phyloP scores from a whole-genome alignment of 2,329 filamentous ascomycete species.

The Pyricularia grisea region DNA sequence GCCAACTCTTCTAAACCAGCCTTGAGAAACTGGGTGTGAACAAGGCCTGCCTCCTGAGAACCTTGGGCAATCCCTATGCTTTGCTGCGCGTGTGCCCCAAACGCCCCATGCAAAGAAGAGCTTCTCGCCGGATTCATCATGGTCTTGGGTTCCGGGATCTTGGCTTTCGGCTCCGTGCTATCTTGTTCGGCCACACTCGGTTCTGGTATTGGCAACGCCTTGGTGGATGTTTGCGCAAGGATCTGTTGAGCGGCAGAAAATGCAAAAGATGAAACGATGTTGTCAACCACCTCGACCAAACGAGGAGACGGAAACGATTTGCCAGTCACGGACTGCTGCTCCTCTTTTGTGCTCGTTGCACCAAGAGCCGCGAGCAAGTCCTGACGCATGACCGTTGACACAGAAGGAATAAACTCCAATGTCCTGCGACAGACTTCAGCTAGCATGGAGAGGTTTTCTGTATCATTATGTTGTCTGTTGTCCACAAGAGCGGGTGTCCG shows the following conservation, averaged over 20 bases:
- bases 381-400: slow-evolving; percentile 68
- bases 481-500: slow-evolving; percentile 26
- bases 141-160: slow-evolving; percentile 59
- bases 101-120: slow-evolving; percentile 46
- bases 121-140: slow-evolving; percentile 60
- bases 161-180: slow-evolving; percentile 48
- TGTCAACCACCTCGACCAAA: slow-evolving; percentile 53
- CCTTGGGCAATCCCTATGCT: slow-evolving; percentile 47
- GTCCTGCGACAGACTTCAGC: slow-evolving; percentile 79
- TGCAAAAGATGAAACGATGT: slow-evolving; percentile 67
- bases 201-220: slow-evolving; percentile 56
- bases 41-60: slow-evolving; percentile 26
- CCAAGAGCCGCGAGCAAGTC: slow-evolving; percentile 59
- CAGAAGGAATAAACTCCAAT: slow-evolving; percentile 73
- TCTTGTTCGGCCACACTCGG: slow-evolving; percentile 36
- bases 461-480: slow-evolving; percentile 44
- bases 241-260: slow-evolving; percentile 71
- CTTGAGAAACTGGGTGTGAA: slow-evolving; percentile 43
- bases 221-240: slow-evolving; percentile 63
- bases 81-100: slow-evolving; percentile 22
- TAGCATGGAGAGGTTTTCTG: slow-evolving; percentile 70
- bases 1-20: slow-evolving; percentile 72
- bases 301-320: slow-evolving; percentile 20
- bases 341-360: slow-evolving; percentile 16
- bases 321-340: slow-evolving; percentile 11